Percentiles rank a stretch among this genome's conserved stretches.
These are phyloP conservation scores for Yarrowia sp. DNA, from an alignment of 805 yeast genomes.

Conservation along the genomic window DNA sequence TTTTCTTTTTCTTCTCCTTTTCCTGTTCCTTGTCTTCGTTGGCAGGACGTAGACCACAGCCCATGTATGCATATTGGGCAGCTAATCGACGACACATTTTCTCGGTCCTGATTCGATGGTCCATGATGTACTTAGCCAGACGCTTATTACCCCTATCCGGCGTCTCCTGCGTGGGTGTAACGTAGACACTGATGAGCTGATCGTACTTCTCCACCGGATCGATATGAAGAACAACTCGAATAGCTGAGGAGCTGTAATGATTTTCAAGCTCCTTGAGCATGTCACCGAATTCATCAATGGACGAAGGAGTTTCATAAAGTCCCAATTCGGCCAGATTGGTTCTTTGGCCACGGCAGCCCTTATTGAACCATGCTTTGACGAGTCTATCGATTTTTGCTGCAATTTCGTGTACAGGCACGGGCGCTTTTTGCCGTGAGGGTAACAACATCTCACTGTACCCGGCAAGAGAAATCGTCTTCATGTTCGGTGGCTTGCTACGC, in stretches of 20 bases:
- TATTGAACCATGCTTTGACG: slow-evolving; percentile 14
- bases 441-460: too few species aligned
- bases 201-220: slow-evolving; percentile 24
- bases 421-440: neutral
- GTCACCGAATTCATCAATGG: slow-evolving; percentile 14
- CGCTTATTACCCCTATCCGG: neutral
- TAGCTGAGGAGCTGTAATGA: slow-evolving; percentile 13
- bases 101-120: neutral
- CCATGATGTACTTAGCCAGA: neutral
- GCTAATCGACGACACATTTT: neutral
- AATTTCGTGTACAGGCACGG: neutral
- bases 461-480: neutral
- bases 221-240: neutral
- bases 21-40: neutral
- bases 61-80: neutral
- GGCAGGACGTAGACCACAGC: neutral
- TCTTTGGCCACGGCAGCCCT: slow-evolving; percentile 1
- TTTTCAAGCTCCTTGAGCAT: slow-evolving; percentile 4
- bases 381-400: neutral
- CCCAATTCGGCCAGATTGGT: neutral
- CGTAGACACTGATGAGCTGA: neutral
- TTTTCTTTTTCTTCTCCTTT: neutral
- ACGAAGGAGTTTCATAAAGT: neutral
- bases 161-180: neutral
- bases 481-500: neutral